Conservation (phyloP, 371 early-diverging fungal genomes). For the Mortierella sp. region DNA sequence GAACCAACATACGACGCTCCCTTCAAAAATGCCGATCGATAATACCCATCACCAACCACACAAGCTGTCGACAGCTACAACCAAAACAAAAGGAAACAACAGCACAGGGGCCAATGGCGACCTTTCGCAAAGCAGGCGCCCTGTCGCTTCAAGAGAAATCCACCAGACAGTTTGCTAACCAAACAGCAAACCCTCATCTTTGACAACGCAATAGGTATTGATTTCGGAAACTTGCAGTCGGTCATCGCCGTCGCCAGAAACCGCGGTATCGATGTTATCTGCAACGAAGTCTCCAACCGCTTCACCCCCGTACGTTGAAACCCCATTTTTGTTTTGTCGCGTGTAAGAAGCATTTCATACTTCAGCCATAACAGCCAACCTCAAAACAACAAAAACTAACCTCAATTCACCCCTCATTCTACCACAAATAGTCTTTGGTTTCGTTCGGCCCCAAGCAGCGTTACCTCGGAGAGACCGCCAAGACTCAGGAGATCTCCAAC, state of each 20-base stretch:
- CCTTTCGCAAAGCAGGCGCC: too few relatives aligned
- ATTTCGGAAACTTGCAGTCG: slow-evolving; percentile 96
- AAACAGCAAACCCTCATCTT: slow-evolving; percentile 71
- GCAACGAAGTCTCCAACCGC: slow-evolving; percentile 97
- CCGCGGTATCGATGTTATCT: slow-evolving; percentile 97
- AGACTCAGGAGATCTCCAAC: slow-evolving; percentile 95
- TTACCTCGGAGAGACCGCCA: slow-evolving; percentile 95
- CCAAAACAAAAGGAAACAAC: background rate
- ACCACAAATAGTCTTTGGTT: slow-evolving; percentile 73
- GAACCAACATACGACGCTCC: background rate
- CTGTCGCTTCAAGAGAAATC: too few relatives aligned
- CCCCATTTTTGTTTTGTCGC: background rate
- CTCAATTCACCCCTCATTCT: slow-evolving; percentile 49
- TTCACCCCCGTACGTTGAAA: slow-evolving; percentile 88
- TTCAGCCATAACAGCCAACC: background rate
- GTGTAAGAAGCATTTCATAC: background rate
- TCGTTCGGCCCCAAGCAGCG: slow-evolving; percentile 96
- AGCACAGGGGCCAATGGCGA: background rate
- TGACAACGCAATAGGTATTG: slow-evolving; percentile 78
- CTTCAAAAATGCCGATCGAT: background rate
- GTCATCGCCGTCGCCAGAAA: slow-evolving; percentile 98
- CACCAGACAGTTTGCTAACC: background rate
- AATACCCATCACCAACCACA: background rate
- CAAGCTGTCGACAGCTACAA: background rate
- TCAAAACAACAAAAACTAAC: too few relatives aligned